A percentile compares a stretch with the other conserved stretches of the same genome.
Conservation (phyloP, 2,329 filamentous ascomycete species). For the Ambrosiella cleistominuta region DNA sequence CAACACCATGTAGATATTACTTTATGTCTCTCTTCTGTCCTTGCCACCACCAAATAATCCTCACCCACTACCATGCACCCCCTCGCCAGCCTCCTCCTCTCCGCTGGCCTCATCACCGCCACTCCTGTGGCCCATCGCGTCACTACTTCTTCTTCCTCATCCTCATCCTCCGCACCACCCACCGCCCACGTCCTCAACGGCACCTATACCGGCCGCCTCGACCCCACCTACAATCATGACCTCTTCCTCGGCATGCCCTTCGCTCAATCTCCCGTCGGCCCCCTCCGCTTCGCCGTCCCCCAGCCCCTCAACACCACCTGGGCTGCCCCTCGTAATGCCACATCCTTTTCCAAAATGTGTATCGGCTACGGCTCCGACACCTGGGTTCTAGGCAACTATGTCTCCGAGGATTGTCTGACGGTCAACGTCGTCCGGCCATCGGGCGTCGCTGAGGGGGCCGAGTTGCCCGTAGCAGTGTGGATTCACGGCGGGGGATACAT, state of each 20-base stretch:
- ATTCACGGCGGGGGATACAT: slow-evolving; percentile 30
- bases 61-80: background rate
- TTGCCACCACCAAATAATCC: background rate
- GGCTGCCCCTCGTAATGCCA: slow-evolving; percentile 17
- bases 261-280: slow-evolving; percentile 22
- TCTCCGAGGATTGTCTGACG: slow-evolving; percentile 29
- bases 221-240: background rate
- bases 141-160: background rate
- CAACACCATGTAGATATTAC: background rate
- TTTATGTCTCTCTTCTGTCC: background rate
- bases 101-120: background rate
- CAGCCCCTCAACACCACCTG: slow-evolving; percentile 17
- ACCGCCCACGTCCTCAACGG: background rate
- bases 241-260: slow-evolving; percentile 22
- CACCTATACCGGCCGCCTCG: background rate
- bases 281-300: slow-evolving; percentile 24
- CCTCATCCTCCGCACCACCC: background rate
- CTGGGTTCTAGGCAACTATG: slow-evolving; percentile 19
- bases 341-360: slow-evolving; percentile 20
- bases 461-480: slow-evolving; percentile 24
- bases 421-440: slow-evolving; percentile 31
- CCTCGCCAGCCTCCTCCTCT: background rate
- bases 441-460: slow-evolving; percentile 16
- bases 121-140: background rate
- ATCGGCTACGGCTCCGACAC: slow-evolving; percentile 30